Conservation (phyloP, 768 basidiomycete species). For the Lactarius hatsudake region DNA sequence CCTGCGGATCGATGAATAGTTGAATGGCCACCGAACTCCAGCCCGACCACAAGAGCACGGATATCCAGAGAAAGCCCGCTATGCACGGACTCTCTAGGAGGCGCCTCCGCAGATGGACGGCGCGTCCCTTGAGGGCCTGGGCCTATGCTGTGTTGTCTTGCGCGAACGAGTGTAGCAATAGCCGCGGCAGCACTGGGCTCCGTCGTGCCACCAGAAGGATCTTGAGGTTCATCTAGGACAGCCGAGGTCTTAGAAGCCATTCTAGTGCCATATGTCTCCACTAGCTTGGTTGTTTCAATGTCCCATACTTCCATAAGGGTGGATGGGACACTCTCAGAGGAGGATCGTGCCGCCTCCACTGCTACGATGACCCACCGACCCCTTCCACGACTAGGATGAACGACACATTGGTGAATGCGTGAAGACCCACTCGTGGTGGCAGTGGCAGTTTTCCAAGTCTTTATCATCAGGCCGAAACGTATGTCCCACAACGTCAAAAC, state of each 20-base stretch:
- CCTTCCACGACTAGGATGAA: slow-evolving; percentile 85
- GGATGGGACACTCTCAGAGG: slow-evolving; percentile 37
- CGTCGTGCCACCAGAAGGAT: slow-evolving; percentile 50
- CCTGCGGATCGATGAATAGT: slow-evolving; percentile 36
- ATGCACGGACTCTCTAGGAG: slow-evolving; percentile 31
- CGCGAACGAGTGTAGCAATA: slow-evolving; percentile 77
- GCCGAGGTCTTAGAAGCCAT: slow-evolving; percentile 45
- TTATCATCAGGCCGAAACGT: slow-evolving; percentile 85
- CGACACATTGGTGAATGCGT: slow-evolving; percentile 67
- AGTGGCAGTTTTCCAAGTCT: slow-evolving; percentile 78
- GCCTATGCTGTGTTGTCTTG: slow-evolving; percentile 47
- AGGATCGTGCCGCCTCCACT: slow-evolving; percentile 44
- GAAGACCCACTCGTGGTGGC: slow-evolving; percentile 50
- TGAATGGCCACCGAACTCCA: slow-evolving; percentile 74
- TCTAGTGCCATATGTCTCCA: slow-evolving; percentile 75
- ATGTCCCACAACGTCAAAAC: slow-evolving; percentile 92
- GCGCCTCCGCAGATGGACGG: slow-evolving; percentile 32
- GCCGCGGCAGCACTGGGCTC: slow-evolving; percentile 67
- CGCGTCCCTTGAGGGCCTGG: slow-evolving; percentile 22
- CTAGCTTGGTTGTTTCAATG: slow-evolving; percentile 72
- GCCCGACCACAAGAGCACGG: slow-evolving; percentile 64
- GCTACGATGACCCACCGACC: slow-evolving; percentile 92
- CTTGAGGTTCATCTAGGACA: slow-evolving; percentile 52
- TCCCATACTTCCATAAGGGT: slow-evolving; percentile 88
- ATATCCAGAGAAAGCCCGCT: slow-evolving; percentile 61